Evolutionary conservation across 345 rosid species (phyloP), one percentile per base, ranked within the genome.

Genomic region (Raphanus sativus): DNA sequence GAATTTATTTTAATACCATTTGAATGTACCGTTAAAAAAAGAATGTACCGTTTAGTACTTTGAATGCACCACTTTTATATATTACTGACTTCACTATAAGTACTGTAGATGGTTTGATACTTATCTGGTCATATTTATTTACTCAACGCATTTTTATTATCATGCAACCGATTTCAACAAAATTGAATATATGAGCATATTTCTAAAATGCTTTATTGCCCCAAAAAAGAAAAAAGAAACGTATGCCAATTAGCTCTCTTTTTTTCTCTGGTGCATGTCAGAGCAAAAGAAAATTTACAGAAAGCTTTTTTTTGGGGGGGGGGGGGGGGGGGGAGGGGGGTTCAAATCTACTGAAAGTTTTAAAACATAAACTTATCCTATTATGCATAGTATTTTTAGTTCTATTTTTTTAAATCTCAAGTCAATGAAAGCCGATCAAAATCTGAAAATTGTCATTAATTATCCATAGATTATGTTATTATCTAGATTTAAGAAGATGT

Each of bases 161-260:
- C 33, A 60, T 12, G 64, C 34, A 60, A 60, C 63, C 16, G 34
- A 59, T 26, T 59, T 59, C 16, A 59, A 26, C 63, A 26, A 59
- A 26, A 11, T 2, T 1, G 5, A 55, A 56, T 9, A 9, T 24
- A 25, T 58, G 63, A 5, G n/a, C 6, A 26, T 7, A 26, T 59
- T 2, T 30, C 36, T 6, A n/a, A 17, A 17, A 29, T 2, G 28
- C 30, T 58, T 25, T 8, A 9, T 58, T 13, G 30, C 63, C 33
- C 26, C 11, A 56, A 56, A 56, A 8, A 59, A 24, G 29, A 13
- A 62, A 48, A 73, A 17, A 30, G 24, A 73, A 48, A 73, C 69
- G 69, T 62, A 45, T 11, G 33, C 25, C 24, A 48, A 33, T 13
- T 34, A 33, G 8, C 54, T 33, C 33, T 59, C 32, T 58, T 26